These are phyloP conservation scores for Dimocarpus longan DNA, from an alignment of 345 rosid genomes.

Conservation along the genomic window DNA sequence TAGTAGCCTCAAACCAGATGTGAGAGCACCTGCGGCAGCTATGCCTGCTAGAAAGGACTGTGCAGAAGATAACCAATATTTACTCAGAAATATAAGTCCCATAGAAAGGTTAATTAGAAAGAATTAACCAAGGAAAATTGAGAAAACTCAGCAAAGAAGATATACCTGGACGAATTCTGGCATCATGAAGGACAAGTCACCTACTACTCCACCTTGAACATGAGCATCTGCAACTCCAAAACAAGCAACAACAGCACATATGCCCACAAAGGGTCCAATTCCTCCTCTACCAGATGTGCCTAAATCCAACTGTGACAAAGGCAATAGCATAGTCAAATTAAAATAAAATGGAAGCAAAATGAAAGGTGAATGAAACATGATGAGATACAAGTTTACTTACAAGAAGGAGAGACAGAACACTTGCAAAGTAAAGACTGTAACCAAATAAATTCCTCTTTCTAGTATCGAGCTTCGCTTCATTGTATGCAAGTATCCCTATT, in stretches of 20 bases:
- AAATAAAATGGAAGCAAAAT: not conserved
- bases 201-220: slow-evolving; percentile 91
- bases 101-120: not conserved
- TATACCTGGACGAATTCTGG: slow-evolving; percentile 83
- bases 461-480: slow-evolving; percentile 71
- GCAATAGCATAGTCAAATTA: not conserved
- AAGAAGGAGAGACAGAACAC: slow-evolving; percentile 67
- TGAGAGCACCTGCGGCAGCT: slow-evolving; percentile 84
- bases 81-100: too few relatives aligned
- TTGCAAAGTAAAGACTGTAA: slow-evolving; percentile 54
- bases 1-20: slow-evolving; percentile 74
- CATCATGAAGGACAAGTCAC: slow-evolving; percentile 85
- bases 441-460: slow-evolving; percentile 68
- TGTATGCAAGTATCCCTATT: slow-evolving; percentile 57
- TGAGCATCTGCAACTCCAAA: slow-evolving; percentile 81
- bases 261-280: slow-evolving; percentile 53
- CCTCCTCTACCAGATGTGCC: slow-evolving; percentile 75
- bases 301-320: slow-evolving; percentile 57
- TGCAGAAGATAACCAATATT: not conserved
- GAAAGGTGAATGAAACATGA: not conserved
- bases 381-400: slow-evolving; percentile 45
- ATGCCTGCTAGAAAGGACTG: slow-evolving; percentile 87
- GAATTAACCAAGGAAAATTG: not conserved
- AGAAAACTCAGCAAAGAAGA: not conserved
- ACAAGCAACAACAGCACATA: slow-evolving; percentile 55